Conservation (phyloP, 2,329 filamentous ascomycete species). For the Fusarium pilosicola region DNA sequence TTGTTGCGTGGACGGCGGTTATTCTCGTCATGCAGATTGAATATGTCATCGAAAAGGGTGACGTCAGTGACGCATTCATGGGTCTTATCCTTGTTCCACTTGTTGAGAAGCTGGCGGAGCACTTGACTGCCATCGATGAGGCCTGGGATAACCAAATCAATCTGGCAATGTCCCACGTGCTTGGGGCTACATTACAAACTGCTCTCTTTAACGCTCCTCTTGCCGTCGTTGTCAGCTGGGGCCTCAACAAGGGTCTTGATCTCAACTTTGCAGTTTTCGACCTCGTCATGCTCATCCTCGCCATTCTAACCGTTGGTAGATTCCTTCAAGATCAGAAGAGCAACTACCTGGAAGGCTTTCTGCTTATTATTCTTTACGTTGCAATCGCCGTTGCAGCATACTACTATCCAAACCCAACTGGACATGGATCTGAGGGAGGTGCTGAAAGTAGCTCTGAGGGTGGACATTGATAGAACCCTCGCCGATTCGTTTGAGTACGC, state of each 20-base stretch:
- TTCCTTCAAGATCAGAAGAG: conserved; percentile 89
- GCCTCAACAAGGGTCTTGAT: conserved; percentile 74
- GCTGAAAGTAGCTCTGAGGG: conserved; percentile 16
- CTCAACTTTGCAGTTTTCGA: conserved; percentile 91
- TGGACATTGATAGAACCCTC: conserved; percentile 13
- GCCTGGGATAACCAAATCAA: conserved; percentile 87
- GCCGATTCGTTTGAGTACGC: background rate
- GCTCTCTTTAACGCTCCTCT: conserved; percentile 88
- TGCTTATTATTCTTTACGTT: conserved; percentile 77
- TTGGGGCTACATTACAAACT: conserved; percentile 89
- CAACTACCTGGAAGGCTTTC: conserved; percentile 87
- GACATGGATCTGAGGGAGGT: conserved; percentile 3
- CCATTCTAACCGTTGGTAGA: conserved; percentile 86
- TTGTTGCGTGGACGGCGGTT: conserved; percentile 79
- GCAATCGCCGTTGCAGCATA: conserved; percentile 68
- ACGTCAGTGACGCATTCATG: conserved; percentile 64
- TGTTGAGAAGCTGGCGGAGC: conserved; percentile 88
- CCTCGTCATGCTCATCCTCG: conserved; percentile 80
- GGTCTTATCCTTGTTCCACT: conserved; percentile 82
- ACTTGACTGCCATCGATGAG: conserved; percentile 85
- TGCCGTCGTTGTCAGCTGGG: conserved; percentile 86
- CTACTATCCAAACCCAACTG: conserved; percentile 61
- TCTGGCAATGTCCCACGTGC: conserved; percentile 84
- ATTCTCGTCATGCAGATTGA: conserved; percentile 79
- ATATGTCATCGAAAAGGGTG: conserved; percentile 58